Percentiles rank a stretch among this genome's conserved stretches.
Evolutionary conservation across 495 filamentous ascomycete genomes (phyloP).

Genomic region (Hyaloscypha hepaticicola): DNA sequence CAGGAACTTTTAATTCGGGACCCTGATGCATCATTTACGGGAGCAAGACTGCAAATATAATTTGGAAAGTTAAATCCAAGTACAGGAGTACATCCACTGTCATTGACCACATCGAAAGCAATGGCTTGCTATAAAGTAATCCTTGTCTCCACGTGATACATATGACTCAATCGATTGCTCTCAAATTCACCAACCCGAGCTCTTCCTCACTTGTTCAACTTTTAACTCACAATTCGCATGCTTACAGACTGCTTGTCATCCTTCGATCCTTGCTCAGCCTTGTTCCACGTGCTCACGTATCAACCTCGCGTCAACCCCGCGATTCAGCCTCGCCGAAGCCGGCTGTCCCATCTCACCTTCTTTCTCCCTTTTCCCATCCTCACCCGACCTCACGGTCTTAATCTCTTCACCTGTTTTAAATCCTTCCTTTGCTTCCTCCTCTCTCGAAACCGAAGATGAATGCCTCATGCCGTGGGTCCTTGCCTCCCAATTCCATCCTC

Average conservation of each 20-base stretch:
- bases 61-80: too few species aligned
- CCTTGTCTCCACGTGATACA: neutral
- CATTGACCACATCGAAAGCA: neutral
- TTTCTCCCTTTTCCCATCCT: neutral
- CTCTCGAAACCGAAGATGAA: conserved; percentile 40
- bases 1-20: too few species aligned
- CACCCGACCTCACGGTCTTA: too few species aligned
- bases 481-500: too few species aligned
- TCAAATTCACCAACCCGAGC: neutral
- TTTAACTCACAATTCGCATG: too few species aligned
- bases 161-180: neutral
- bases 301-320: neutral
- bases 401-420: too few species aligned
- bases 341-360: conserved; percentile 4
- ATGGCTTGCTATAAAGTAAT: neutral
- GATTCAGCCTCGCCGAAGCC: neutral
- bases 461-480: conserved; percentile 58
- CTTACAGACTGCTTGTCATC: too few species aligned
- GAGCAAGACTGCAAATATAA: too few species aligned
- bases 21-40: too few species aligned
- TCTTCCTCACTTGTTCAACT: neutral
- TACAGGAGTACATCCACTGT: too few species aligned
- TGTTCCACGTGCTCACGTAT: neutral
- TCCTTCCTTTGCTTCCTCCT: too few species aligned
- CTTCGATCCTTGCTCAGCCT: neutral